A percentile compares a stretch with the other conserved stretches of the same genome.
These are phyloP conservation scores for Nicotiana knightiana DNA, from an alignment of 257 asterid genomes.

Conservation along the genomic window DNA sequence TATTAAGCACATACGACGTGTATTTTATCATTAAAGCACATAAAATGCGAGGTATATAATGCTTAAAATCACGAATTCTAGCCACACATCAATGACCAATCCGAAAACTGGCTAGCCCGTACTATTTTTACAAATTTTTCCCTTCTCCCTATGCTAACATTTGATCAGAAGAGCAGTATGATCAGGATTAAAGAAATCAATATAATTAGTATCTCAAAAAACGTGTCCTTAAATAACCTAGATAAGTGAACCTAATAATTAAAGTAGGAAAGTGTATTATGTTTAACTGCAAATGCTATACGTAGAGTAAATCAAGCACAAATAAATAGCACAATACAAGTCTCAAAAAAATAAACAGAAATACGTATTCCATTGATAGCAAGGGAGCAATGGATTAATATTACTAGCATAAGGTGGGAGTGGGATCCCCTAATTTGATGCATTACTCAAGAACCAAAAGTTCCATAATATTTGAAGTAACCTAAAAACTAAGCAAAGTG, in stretches of 20 bases:
- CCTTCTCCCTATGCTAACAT: too few relatives aligned
- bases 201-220: not conserved
- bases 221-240: not conserved
- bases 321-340: not conserved
- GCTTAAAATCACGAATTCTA: too few relatives aligned
- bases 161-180: too few relatives aligned
- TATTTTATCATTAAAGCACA: too few relatives aligned
- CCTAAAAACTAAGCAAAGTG: conserved; percentile 8
- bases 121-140: too few relatives aligned
- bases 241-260: not conserved
- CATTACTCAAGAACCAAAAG: not conserved
- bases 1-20: too few relatives aligned
- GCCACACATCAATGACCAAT: too few relatives aligned
- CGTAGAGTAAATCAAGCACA: not conserved
- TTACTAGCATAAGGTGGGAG: not conserved
- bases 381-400: not conserved
- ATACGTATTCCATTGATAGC: not conserved
- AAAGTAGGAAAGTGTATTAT: not conserved
- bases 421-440: conserved; percentile 9
- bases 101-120: too few relatives aligned
- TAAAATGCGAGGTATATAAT: too few relatives aligned
- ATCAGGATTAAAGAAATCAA: not conserved
- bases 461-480: not conserved
- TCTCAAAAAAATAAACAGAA: too few relatives aligned
- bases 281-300: not conserved